phyloP scores from a whole-genome alignment of 257 asterid genomes.

The Coffea canephora region DNA sequence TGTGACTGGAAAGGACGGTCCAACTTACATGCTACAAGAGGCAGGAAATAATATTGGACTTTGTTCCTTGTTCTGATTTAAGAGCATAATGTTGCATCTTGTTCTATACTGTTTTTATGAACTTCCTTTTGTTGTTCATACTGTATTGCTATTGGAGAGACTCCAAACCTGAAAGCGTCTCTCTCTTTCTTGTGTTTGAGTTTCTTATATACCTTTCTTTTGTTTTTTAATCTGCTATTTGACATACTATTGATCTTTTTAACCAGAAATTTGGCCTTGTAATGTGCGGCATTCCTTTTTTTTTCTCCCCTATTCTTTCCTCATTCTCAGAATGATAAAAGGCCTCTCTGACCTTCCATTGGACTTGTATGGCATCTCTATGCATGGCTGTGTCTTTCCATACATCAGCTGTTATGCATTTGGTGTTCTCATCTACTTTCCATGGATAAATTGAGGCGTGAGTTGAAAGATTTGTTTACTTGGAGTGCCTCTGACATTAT shows the following conservation, averaged over 20 bases:
- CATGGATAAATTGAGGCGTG: neutral
- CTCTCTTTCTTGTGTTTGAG: neutral
- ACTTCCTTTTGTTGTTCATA: neutral
- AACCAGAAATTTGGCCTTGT: neutral
- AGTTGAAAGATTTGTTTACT: neutral
- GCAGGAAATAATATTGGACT: neutral
- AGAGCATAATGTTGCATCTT: neutral
- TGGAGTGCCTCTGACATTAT: slow-evolving; percentile 4
- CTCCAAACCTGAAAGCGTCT: neutral
- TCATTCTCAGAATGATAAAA: neutral
- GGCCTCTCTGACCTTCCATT: neutral
- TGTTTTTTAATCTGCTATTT: neutral
- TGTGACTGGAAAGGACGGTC: neutral
- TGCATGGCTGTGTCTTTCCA: neutral
- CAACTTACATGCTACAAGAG: neutral
- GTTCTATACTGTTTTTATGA: no score
- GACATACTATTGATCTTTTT: neutral
- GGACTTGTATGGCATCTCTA: neutral
- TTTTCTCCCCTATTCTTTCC: neutral
- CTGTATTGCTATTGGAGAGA: neutral
- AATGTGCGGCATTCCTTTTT: neutral
- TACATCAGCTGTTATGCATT: neutral
- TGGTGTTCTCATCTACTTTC: neutral
- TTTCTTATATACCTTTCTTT: neutral
- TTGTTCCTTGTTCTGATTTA: neutral